Evolutionary conservation across 495 filamentous ascomycete species (phyloP), one percentile per base, ranked within the genome.

Genomic region (Rostrohypoxylon terebratum): DNA sequence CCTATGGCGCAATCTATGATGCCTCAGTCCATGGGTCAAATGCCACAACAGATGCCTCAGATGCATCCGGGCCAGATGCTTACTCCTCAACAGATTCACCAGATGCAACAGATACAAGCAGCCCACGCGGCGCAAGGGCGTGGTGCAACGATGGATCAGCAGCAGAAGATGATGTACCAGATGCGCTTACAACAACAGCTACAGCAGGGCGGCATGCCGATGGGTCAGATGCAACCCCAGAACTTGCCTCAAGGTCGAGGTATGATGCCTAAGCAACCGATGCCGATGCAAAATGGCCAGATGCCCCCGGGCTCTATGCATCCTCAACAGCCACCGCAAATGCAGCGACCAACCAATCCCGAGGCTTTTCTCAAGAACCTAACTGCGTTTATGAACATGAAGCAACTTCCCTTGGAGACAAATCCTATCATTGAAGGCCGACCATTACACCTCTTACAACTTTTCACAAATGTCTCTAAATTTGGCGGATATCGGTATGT

Each of bases 301-400:
- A 83, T 84, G 77, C 73, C 78, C 1, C 84, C 82, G 6, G 75
- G 77, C 2, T 73, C 61, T 33, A 85, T 85, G 81, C 77, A 81
- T 34, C 78, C 77, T 10, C 81, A 83, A 48, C 81, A 73, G 40
- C 73, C 57, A 59, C 66, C 60, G 58, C 82, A 78, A 59, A 74
- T 72, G 23, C 45, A 73, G n/a, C 71, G 74, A 34, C 66, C 58
- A 10, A 73, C 47, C 66, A 83, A 90, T 44, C 90, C 88, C 0
- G 90, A 92, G 59, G 83, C 83, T n/a, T 96, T 97, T 68, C 83
- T 94, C 81, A 92, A 92, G 67, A 89, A 87, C 40, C 80, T 98
- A 2, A 83, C 86, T 4, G 78, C 84, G 2, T 94, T 94, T 72
- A 94, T 96, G 90, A 83, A 84, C 62, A 83, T 84, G 66, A 87